A percentile compares a stretch with the other conserved stretches of the same genome.
These are phyloP conservation scores for Fraxinus albicans DNA, from an alignment of 305 asterid species.

Conservation along the genomic window DNA sequence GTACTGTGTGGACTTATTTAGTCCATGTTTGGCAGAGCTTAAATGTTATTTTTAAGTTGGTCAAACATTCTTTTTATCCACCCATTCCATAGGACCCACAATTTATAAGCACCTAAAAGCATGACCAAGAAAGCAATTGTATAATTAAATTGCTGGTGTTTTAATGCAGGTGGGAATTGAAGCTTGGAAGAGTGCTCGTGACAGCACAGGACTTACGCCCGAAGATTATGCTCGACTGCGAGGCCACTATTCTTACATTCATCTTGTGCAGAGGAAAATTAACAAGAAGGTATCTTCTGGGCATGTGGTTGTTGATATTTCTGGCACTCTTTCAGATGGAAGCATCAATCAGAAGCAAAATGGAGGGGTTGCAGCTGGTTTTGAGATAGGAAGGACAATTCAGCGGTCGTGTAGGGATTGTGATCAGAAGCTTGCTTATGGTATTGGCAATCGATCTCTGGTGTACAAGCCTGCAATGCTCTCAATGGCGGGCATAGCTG, in stretches of 20 bases:
- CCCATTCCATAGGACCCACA: not conserved
- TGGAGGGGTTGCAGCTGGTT: constrained; percentile 30
- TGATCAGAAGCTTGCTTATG: constrained; percentile 34
- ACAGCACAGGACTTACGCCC: constrained; percentile 61
- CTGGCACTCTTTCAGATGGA: constrained; percentile 27
- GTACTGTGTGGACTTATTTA: not conserved
- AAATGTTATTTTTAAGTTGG: not conserved
- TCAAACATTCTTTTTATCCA: not conserved
- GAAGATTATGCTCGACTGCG: constrained; percentile 67
- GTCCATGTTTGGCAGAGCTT: not conserved
- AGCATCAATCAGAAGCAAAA: constrained; percentile 36
- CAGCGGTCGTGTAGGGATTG: constrained; percentile 47
- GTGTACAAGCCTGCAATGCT: constrained; percentile 67
- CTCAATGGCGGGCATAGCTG: constrained; percentile 73
- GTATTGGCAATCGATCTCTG: constrained; percentile 39
- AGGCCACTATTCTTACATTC: constrained; percentile 70
- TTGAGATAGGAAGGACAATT: constrained; percentile 34
- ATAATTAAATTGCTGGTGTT: not conserved
- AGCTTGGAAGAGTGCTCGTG: constrained; percentile 63
- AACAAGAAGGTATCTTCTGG: constrained; percentile 40
- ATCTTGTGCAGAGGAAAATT: constrained; percentile 64
- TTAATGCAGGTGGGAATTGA: constrained; percentile 54
- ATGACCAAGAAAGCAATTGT: not conserved
- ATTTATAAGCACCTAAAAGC: not conserved
- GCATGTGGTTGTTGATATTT: constrained; percentile 57